Evolutionary conservation across 495 filamentous ascomycete genomes (phyloP).

Genomic region (Talaromyces trachyspermus): DNA sequence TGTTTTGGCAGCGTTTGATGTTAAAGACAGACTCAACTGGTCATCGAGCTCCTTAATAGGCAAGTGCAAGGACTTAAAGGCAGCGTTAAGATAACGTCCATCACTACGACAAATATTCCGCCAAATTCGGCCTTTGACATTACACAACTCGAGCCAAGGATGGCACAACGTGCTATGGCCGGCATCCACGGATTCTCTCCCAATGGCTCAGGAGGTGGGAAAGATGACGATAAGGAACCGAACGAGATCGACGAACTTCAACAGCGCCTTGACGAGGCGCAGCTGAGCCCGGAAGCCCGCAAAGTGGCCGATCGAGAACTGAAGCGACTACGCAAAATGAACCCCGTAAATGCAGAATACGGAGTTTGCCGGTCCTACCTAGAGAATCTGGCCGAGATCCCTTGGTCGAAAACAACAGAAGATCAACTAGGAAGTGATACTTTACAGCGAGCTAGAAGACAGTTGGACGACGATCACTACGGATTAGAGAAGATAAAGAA

Average conservation of each 20-base stretch:
- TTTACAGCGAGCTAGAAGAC: constrained; percentile 70
- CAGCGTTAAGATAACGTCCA: constrained; percentile 68
- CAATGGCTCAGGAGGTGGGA: constrained; percentile 41
- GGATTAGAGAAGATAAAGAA: constrained; percentile 98
- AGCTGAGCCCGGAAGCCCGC: constrained; percentile 64
- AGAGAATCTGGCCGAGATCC: constrained; percentile 89
- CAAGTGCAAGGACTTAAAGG: constrained; percentile 77
- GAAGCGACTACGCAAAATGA: constrained; percentile 87
- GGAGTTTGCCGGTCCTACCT: constrained; percentile 90
- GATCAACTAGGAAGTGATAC: constrained; percentile 83
- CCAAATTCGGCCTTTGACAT: constrained; percentile 47
- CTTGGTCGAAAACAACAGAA: constrained; percentile 81
- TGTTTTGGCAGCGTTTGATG: constrained; percentile 66
- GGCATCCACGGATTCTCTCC: constrained; percentile 44
- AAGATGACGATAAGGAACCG: constrained; percentile 60
- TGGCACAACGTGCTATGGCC: constrained; percentile 42
- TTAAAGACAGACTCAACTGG: constrained; percentile 71
- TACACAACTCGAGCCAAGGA: constrained; percentile 41
- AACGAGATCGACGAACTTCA: constrained; percentile 90
- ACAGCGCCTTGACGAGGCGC: constrained; percentile 74
- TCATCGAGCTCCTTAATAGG: constrained; percentile 70
- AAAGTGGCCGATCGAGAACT: constrained; percentile 88
- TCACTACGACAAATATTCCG: constrained; percentile 52
- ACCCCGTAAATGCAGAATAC: constrained; percentile 89
- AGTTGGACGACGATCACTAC: constrained; percentile 94